phyloP scores from a whole-genome alignment of 192 early-diverging fungal genomes.

The Neocallimastix lanati region DNA sequence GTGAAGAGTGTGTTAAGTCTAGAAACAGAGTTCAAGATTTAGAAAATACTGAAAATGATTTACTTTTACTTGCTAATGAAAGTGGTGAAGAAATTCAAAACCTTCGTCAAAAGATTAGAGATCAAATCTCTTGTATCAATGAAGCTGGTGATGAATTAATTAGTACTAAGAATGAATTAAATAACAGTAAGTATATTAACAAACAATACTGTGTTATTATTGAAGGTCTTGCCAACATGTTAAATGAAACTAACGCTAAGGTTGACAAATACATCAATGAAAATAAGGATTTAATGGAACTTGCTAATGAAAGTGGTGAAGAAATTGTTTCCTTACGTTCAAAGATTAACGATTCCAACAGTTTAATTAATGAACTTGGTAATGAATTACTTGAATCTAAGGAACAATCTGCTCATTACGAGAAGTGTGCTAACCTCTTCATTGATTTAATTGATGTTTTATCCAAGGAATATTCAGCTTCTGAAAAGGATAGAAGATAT shows the following conservation, averaged over 20 bases:
- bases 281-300: background rate
- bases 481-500: background rate
- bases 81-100: background rate
- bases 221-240: background rate
- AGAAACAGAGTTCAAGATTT: background rate
- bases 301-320: background rate
- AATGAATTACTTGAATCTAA: background rate
- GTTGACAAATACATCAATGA: background rate
- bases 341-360: background rate
- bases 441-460: background rate
- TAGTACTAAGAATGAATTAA: background rate
- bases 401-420: background rate
- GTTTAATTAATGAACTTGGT: background rate
- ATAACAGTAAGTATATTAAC: background rate
- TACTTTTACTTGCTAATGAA: background rate
- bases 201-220: background rate
- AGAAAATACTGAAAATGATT: background rate
- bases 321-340: background rate
- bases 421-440: background rate
- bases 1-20: background rate
- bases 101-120: background rate
- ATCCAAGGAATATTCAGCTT: background rate
- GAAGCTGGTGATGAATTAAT: background rate
- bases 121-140: background rate
- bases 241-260: background rate